Percentiles rank a stretch among this genome's conserved stretches.
phyloP scores from a whole-genome alignment of 768 basidiomycete genomes.

The Candolleomyces aberdarensis region DNA sequence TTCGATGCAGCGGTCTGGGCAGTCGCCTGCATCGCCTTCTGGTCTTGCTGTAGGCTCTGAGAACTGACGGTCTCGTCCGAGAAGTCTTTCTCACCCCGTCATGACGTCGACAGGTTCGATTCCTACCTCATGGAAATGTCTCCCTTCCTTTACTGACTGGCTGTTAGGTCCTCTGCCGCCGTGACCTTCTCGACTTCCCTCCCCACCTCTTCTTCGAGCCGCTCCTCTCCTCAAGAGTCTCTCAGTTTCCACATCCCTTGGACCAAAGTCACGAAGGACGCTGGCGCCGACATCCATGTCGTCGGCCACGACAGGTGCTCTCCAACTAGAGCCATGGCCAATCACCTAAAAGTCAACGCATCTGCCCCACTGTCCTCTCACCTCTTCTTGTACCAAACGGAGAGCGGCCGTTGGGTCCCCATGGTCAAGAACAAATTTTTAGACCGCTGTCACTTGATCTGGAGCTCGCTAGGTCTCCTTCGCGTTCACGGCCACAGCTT shows the following conservation, averaged over 20 bases:
- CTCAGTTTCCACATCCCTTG: constrained; percentile 28
- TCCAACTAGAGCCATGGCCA: constrained; percentile 19
- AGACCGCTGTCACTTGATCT: too few relatives aligned
- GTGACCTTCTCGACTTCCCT: too few relatives aligned
- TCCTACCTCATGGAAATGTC: too few relatives aligned
- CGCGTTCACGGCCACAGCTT: constrained; percentile 22
- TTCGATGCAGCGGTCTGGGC: too few relatives aligned
- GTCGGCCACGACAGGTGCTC: constrained; percentile 10
- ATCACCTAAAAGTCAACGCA: constrained; percentile 18
- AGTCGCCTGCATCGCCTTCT: constrained; percentile 32
- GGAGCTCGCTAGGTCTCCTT: too few relatives aligned
- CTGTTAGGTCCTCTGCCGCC: not conserved
- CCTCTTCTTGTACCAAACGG: constrained; percentile 14
- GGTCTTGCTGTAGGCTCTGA: constrained; percentile 27
- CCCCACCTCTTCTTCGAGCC: not conserved
- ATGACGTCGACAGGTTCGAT: constrained; percentile 15
- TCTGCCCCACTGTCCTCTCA: constrained; percentile 14
- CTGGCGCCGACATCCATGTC: too few relatives aligned
- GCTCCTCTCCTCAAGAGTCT: not conserved
- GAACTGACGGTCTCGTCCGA: constrained; percentile 15
- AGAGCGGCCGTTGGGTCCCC: too few relatives aligned
- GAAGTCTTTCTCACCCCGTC: constrained; percentile 10
- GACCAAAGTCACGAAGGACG: constrained; percentile 29
- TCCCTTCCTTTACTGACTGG: not conserved
- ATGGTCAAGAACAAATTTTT: too few relatives aligned